These are phyloP conservation scores for Takashimella koratensis DNA, from an alignment of 1,284 basidiomycete genomes.

Conservation along the genomic window DNA sequence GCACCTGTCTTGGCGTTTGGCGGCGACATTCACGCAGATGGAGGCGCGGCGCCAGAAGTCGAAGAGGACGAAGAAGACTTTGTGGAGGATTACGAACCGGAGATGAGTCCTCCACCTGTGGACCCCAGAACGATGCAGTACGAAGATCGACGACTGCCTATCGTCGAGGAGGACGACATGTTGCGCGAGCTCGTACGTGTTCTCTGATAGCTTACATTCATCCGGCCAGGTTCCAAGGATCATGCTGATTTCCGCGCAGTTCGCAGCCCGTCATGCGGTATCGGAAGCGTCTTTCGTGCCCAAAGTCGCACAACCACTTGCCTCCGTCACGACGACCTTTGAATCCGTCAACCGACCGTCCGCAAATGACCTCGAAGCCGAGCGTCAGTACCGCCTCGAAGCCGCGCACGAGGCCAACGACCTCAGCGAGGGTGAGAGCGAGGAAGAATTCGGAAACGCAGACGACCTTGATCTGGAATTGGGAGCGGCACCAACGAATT, in stretches of 20 bases:
- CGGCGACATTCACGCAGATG: conserved; percentile 52
- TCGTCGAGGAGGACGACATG: conserved; percentile 67
- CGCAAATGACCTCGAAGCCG: conserved; percentile 73
- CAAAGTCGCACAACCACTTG: conserved; percentile 46
- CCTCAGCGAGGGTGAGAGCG: conserved; percentile 54
- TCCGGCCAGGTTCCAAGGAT: conserved; percentile 8
- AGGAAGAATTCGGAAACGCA: conserved; percentile 61
- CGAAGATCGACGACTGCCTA: conserved; percentile 74
- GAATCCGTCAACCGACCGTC: conserved; percentile 56
- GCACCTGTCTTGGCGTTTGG: conserved; percentile 19
- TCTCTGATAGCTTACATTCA: conserved; percentile 1
- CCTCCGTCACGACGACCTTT: conserved; percentile 12
- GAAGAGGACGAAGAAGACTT: conserved; percentile 43
- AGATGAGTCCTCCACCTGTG: conserved; percentile 73
- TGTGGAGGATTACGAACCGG: conserved; percentile 69
- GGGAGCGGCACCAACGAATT: conserved; percentile 52
- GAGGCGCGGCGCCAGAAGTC: conserved; percentile 51
- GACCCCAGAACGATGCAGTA: conserved; percentile 65
- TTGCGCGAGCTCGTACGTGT: conserved; percentile 60
- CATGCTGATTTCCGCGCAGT: conserved; percentile 51
- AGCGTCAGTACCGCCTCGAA: conserved; percentile 72
- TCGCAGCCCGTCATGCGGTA: conserved; percentile 69
- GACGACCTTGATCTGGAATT: conserved; percentile 52
- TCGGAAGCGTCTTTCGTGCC: conserved; percentile 79
- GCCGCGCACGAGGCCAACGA: conserved; percentile 38